Base-by-base conservation (phyloP, 2,329 filamentous ascomycete genomes). In the Fusarium sp. region DNA sequence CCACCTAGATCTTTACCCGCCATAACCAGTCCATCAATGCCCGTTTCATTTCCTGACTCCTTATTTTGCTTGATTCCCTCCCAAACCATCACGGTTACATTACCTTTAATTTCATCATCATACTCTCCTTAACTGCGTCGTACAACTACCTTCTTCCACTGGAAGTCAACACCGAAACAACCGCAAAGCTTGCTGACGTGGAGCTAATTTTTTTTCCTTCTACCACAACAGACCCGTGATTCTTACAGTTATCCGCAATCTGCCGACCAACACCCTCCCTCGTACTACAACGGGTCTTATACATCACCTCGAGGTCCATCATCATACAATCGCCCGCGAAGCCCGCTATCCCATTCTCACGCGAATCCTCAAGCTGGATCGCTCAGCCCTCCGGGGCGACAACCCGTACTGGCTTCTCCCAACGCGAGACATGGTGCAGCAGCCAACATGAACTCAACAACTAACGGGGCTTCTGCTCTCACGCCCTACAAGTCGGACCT, bases 241-340 rank as follows among this genome's bases (percentile, higher is more conserved):
- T 71, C 79, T 29, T 84, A 84, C 75, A 73, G 71, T 52, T 82
- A 84, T 71, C 70, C 78, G 43, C 73, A 75, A 62, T 57, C 79
- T 37, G 70, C 73, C 60, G 81, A 84, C 55, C 74, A 80, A 38
- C 76, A 71, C 53, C 70, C 73, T 47, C 55, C 73, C 29, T 70
- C 80, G 42, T 85, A 84, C 65, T 80, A 80, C 72, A 82, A 80
- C 76, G 75, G 76, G 58, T 72, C 72, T 66, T 82, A 82, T 71
- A 77, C 78, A 47, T 84, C 83, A 42, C 81, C 83, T 32, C 74
- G 78, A 35, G 71, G 75, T 49, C 70, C 78, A 21, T 75, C 75
- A 17, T 67, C 66, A 41, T 80, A 80, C 61, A 73, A 67, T 61
- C 76, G 78, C 36, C 77, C 81, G 21, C 78, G 78, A 49, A 86